Conservation (phyloP, 345 rosid genomes). For the Capsella bursapastoris region DNA sequence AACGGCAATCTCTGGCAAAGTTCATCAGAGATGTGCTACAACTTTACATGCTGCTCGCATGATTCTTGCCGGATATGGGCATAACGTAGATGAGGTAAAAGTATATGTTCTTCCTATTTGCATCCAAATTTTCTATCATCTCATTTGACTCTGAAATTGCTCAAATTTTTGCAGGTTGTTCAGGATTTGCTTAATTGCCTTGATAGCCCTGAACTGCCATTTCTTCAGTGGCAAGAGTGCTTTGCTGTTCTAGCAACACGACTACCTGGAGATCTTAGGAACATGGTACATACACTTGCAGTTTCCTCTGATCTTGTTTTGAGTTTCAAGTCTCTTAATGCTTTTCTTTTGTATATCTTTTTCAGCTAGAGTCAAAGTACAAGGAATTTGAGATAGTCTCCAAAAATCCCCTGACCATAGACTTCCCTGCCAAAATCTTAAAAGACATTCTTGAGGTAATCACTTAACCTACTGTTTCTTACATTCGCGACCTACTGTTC, state of each 20-base stretch:
- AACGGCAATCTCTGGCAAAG: conserved; percentile 92
- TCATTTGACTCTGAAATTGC: conserved; percentile 21
- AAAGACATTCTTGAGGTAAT: conserved; percentile 76
- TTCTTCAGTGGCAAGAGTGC: conserved; percentile 99
- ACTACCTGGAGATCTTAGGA: conserved; percentile 86
- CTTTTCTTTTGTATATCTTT: conserved; percentile 16
- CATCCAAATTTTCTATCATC: conserved; percentile 14
- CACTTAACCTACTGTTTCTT: conserved; percentile 28
- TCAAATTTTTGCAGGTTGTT: conserved; percentile 65
- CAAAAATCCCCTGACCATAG: conserved; percentile 59
- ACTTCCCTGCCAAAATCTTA: conserved; percentile 88
- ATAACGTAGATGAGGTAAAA: conserved; percentile 83
- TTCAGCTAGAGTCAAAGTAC: conserved; percentile 82
- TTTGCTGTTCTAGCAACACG: conserved; percentile 84
- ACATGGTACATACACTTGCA: conserved; percentile 53
- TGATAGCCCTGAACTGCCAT: conserved; percentile 95
- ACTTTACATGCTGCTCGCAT: conserved; percentile 86
- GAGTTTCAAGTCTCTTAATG: conserved; percentile 10
- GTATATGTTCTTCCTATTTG: conserved; percentile 18
- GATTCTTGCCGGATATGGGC: conserved; percentile 98
- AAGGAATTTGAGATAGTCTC: conserved; percentile 66
- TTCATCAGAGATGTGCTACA: conserved; percentile 99
- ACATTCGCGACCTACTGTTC: conserved; percentile 22
- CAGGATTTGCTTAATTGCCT: conserved; percentile 86
- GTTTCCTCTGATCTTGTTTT: conserved; percentile 26